Evolutionary conservation across 2,329 filamentous ascomycete genomes (phyloP), one percentile per base, ranked within the genome.

Genomic region (Huntiella bhutanensis): DNA sequence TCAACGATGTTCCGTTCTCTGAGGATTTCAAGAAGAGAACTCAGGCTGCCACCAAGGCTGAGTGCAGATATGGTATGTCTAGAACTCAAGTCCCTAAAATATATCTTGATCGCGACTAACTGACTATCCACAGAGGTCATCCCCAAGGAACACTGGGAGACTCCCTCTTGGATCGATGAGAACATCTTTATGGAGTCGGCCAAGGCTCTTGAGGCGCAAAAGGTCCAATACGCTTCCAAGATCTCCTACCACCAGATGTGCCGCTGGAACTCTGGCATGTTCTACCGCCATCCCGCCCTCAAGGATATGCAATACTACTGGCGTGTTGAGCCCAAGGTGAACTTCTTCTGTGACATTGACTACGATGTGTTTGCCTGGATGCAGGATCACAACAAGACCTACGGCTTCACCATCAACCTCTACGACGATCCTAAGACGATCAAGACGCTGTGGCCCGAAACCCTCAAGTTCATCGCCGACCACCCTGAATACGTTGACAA

Each of bases 331-430:
- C 91, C 91, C 45, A 94, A 96, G 54, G 91, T 98, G 38, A 86
- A 95, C 64, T 98, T 96, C 71, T 98, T 95, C 73, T 98, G 91
- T 69, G 84, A 96, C 56, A 71, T 98, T 51, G 91, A 98, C 64
- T 98, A 98, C 64, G 91, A 98, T 59, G 82, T 98, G 44, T 98
- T 98, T 71, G 80, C 82, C 52, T 98, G 85, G 67, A 95, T 98
- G 91, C 75, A 84, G 56, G 91, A 98, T 63, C 76, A 92, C 67
- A 95, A 98, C 69, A 94, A 96, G 65, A 96, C 88, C 3, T 98
- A 98, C 62, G 91, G 91, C 53, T 98, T 96, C 66, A 96, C 88
- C 52, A 92, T 98, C 66, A 94, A 85, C 63, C 76, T 98, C 38
- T 96, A 93, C 68, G 91, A 98, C 62, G 79, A 80, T 32, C 85